Evolutionary conservation across 768 basidiomycete species (phyloP).

Genomic region (Auriscalpium microsporum): DNA sequence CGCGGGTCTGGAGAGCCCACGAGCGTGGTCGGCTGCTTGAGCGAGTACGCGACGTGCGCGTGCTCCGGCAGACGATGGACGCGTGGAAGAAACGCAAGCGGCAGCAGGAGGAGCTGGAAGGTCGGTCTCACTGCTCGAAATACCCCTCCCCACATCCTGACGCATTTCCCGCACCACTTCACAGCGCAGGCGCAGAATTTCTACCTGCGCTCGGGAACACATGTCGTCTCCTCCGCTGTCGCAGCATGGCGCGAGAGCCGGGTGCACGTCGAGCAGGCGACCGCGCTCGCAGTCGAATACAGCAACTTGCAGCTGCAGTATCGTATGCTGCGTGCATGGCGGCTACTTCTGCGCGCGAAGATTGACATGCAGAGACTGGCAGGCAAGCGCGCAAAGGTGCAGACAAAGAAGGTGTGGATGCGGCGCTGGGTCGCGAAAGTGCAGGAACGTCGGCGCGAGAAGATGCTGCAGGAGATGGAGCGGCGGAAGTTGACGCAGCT

Average conservation of each 20-base stretch:
- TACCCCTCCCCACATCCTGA: background rate
- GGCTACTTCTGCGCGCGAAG: slow-evolving; percentile 40
- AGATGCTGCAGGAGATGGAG: slow-evolving; percentile 37
- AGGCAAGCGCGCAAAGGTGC: slow-evolving; percentile 41
- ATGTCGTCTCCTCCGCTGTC: slow-evolving; percentile 28
- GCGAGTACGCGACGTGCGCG: slow-evolving; percentile 37
- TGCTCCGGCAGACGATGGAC: slow-evolving; percentile 38
- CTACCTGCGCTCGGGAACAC: slow-evolving; percentile 35
- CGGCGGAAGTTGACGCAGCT: slow-evolving; percentile 25
- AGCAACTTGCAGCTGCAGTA: slow-evolving; percentile 33
- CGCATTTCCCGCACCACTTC: background rate
- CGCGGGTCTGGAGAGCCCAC: slow-evolving; percentile 60
- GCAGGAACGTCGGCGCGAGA: slow-evolving; percentile 35
- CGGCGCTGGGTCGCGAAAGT: slow-evolving; percentile 39
- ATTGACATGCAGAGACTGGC: slow-evolving; percentile 47
- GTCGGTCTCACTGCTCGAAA: slow-evolving; percentile 23
- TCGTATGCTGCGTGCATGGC: slow-evolving; percentile 45
- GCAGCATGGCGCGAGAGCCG: slow-evolving; percentile 38
- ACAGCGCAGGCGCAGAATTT: slow-evolving; percentile 46
- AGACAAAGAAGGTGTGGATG: slow-evolving; percentile 41
- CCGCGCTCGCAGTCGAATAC: slow-evolving; percentile 41
- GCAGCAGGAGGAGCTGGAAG: slow-evolving; percentile 34
- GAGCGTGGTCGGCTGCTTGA: slow-evolving; percentile 54
- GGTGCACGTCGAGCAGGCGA: slow-evolving; percentile 37
- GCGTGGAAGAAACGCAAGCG: slow-evolving; percentile 43